Conservation (phyloP, 2,329 filamentous ascomycete genomes). For the Colletotrichum falcatum region DNA sequence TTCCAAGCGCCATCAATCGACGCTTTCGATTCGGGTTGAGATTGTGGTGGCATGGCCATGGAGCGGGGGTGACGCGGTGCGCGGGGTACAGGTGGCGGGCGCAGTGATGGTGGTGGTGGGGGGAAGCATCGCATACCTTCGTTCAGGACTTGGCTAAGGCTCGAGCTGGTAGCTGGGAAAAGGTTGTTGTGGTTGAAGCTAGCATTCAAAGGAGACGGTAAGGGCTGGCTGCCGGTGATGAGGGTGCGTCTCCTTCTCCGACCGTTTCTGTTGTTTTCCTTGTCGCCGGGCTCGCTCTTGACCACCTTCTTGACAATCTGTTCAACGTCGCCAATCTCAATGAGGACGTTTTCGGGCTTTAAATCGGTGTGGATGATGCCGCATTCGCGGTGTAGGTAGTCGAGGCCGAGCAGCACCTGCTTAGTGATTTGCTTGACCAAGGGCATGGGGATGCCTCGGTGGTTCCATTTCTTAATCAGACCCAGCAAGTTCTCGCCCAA, state of each 20-base stretch:
- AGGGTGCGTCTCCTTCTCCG: conserved; percentile 89
- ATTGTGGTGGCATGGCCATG: neutral
- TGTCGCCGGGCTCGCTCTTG: conserved; percentile 79
- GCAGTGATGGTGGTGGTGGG: conserved; percentile 3
- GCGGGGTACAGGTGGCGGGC: conserved; percentile 9
- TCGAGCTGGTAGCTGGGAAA: conserved; percentile 73
- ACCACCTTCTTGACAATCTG: conserved; percentile 98
- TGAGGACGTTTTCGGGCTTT: conserved; percentile 97
- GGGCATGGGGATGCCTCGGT: conserved; percentile 94
- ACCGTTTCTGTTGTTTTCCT: conserved; percentile 93
- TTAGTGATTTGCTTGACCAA: conserved; percentile 99
- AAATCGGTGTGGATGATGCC: conserved; percentile 98
- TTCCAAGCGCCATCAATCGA: neutral
- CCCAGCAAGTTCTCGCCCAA: conserved; percentile 94
- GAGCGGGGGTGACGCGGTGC: conserved; percentile 13
- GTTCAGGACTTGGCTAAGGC: conserved; percentile 85
- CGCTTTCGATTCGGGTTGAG: neutral
- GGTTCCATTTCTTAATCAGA: conserved; percentile 98
- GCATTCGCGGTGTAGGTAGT: conserved; percentile 97
- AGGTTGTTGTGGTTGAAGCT: conserved; percentile 86
- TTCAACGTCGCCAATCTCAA: conserved; percentile 98
- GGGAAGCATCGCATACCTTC: conserved; percentile 69
- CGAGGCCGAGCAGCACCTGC: conserved; percentile 93
- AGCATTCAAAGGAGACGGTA: conserved; percentile 94
- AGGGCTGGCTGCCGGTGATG: conserved; percentile 95